Conservation (phyloP, 441 rosid species). For the Codiaeum variegatum region DNA sequence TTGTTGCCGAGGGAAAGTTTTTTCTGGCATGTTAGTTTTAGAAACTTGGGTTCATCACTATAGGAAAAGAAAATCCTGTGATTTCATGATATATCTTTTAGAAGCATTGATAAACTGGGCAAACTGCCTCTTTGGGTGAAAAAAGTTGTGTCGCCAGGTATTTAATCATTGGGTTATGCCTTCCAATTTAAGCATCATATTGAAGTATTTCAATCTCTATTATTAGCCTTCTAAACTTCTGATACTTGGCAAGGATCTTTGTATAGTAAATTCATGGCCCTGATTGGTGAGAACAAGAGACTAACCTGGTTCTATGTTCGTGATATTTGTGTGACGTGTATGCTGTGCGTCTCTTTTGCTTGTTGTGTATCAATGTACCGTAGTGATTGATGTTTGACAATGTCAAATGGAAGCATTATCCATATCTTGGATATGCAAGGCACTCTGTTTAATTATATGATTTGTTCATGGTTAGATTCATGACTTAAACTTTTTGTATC, state of each 20-base stretch:
- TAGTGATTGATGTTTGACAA: conserved; percentile 7
- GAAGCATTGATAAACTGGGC: background rate
- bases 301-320: background rate
- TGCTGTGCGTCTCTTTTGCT: background rate
- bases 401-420: background rate
- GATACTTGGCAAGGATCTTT: background rate
- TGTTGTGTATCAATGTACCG: background rate
- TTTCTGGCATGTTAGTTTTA: background rate
- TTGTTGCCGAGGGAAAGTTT: background rate
- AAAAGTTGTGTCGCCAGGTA: background rate
- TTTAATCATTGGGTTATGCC: background rate
- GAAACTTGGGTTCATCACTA: background rate
- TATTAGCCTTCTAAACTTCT: background rate
- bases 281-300: background rate
- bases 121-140: background rate
- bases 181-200: background rate
- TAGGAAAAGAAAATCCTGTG: background rate
- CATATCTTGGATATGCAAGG: background rate
- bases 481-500: background rate
- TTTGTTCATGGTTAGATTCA: background rate
- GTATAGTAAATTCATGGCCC: background rate
- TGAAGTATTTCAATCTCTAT: background rate
- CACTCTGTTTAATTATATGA: background rate
- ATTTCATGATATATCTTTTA: background rate
- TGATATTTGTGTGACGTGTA: background rate